Evolutionary conservation across 2,329 filamentous ascomycete species (phyloP), one percentile per base, ranked within the genome.

Genomic region (Epichloe sp.): DNA sequence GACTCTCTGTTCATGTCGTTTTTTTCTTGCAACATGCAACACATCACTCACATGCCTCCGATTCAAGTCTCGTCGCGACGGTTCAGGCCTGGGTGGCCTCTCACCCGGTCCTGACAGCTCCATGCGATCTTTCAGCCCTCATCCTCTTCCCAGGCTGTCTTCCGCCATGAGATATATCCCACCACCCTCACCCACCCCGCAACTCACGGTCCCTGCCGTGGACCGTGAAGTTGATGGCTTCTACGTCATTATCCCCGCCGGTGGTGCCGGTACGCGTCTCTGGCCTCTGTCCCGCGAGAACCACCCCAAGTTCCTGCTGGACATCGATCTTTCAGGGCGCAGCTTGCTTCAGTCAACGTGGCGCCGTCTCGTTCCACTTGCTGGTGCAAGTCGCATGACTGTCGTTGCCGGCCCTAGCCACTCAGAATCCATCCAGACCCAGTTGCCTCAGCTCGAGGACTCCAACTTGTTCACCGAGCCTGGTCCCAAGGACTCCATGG

Each of bases 221-320:
- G 52, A 54, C 26, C 58, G 57, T 31, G 59, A 60, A 52, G 54
- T 60, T 41, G 57, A 57, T n/a, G 59, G 59, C 41, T 60, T 60
- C 50, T 60, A 59, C 49, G 58, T 59, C 47, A 58, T 60, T 21
- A 60, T 60, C 38, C 59, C 59, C 11, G 59, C 59, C n/a, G 59
- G 59, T 45, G 59, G 59, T 52, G 59, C 59, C 42, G 59, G 59
- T 26, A 60, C 59, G 51, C 59, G 59, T 52, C 56, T 60, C 15
- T 60, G 59, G 59, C 59, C 59, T 15, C 54, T 60, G 38, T 60
- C 59, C 11, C 58, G 59, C 31, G 57, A 60, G 55, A 59, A 60
- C 43, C 59, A 60, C 48, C 59, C 59, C 58, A 60, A 60, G 51
- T 60, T 60, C 43, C 54, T 60, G 46, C 53, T 60, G 36, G 59